Conservation (phyloP, 2,329 filamentous ascomycete genomes). For the Thielaviopsis musarum region DNA sequence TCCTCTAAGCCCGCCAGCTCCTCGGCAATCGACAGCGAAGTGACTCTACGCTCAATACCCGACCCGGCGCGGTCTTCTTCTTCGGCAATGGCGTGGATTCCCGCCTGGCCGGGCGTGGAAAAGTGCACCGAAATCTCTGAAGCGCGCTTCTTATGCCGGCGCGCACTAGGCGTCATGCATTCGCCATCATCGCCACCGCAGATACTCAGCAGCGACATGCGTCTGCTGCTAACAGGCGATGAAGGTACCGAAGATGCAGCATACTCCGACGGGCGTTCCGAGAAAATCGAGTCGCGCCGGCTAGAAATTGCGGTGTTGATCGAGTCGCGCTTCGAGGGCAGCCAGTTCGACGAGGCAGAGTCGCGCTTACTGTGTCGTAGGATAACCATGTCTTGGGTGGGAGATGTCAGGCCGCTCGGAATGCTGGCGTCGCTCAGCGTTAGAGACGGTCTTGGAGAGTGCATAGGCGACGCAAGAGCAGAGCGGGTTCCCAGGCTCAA, state of each 20-base stretch:
- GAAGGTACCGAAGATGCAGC: slow-evolving; percentile 58
- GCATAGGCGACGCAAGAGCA: slow-evolving; percentile 1
- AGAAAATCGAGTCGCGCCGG: slow-evolving; percentile 46
- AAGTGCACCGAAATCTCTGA: slow-evolving; percentile 11
- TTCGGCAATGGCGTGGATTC: slow-evolving; percentile 21
- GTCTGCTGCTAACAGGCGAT: slow-evolving; percentile 49
- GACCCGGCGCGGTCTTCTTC: slow-evolving; percentile 19
- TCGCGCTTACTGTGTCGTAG: slow-evolving; percentile 29
- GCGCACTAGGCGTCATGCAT: slow-evolving; percentile 5
- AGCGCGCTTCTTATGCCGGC: slow-evolving; percentile 7
- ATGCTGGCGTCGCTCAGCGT: not conserved
- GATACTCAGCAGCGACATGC: slow-evolving; percentile 6
- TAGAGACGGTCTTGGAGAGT: slow-evolving; percentile 7
- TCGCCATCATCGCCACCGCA: slow-evolving; percentile 5
- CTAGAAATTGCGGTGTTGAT: slow-evolving; percentile 20
- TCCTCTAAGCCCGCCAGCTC: slow-evolving; percentile 12
- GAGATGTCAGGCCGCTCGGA: not conserved
- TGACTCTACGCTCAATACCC: slow-evolving; percentile 2
- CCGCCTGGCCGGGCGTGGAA: slow-evolving; percentile 12
- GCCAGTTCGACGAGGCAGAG: slow-evolving; percentile 28
- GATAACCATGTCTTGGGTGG: not conserved
- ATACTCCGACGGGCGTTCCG: slow-evolving; percentile 44
- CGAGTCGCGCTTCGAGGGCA: slow-evolving; percentile 8
- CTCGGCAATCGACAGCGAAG: slow-evolving; percentile 9
- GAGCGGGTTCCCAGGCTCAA: not conserved